A percentile compares a stretch with the other conserved stretches of the same genome.
Conservation (phyloP, 1,284 basidiomycete species). For the Ceratobasidium sp. region DNA sequence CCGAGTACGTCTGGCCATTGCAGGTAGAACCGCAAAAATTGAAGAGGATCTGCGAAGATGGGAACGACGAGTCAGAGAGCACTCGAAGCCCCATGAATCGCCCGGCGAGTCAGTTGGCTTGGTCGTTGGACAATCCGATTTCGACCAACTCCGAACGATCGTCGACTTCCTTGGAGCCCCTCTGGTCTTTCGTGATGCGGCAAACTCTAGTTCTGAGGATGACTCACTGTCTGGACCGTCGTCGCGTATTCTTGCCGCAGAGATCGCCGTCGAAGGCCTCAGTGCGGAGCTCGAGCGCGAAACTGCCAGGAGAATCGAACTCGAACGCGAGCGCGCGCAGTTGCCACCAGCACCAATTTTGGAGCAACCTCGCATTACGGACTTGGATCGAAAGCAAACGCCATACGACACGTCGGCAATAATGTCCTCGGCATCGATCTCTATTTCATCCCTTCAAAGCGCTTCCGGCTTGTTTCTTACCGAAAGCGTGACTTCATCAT, state of each 20-base stretch:
- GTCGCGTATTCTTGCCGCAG: slow-evolving; percentile 65
- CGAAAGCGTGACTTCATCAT: slow-evolving; percentile 5
- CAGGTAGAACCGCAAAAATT: slow-evolving; percentile 70
- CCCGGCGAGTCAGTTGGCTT: slow-evolving; percentile 17
- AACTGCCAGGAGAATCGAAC: slow-evolving; percentile 61
- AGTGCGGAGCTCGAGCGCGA: slow-evolving; percentile 71
- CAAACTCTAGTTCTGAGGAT: slow-evolving; percentile 1
- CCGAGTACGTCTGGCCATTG: slow-evolving; percentile 67
- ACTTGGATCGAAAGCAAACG: neutral
- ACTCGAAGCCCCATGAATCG: slow-evolving; percentile 44
- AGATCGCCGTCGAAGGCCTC: slow-evolving; percentile 65
- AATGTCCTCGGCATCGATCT: slow-evolving; percentile 11
- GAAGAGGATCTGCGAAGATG: slow-evolving; percentile 63
- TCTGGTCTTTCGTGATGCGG: slow-evolving; percentile 54
- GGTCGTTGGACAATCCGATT: slow-evolving; percentile 13
- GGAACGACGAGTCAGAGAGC: slow-evolving; percentile 60
- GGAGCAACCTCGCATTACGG: neutral
- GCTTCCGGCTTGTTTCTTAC: slow-evolving; percentile 1
- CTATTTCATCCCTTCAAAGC: neutral
- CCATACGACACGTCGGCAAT: slow-evolving; percentile 4
- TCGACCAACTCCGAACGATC: slow-evolving; percentile 46
- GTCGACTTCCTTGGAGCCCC: slow-evolving; percentile 59
- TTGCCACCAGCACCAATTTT: neutral
- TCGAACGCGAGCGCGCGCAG: slow-evolving; percentile 55
- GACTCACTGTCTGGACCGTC: slow-evolving; percentile 44